A percentile compares a stretch with the other conserved stretches of the same genome.
phyloP scores from a whole-genome alignment of 805 yeast species.

The Starmera pachycereana region DNA sequence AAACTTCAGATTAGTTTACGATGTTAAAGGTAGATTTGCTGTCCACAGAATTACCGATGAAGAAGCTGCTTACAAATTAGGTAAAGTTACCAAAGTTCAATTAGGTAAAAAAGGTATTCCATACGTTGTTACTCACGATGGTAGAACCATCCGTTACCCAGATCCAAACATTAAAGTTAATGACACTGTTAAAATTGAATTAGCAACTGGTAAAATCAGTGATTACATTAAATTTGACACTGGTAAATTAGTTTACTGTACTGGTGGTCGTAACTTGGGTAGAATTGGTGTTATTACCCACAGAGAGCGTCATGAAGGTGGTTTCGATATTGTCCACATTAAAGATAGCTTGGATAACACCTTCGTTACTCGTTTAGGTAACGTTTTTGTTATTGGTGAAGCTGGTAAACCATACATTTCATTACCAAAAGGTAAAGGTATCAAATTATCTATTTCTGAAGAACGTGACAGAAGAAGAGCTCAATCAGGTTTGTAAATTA shows the following conservation, averaged over 20 bases:
- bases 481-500: slow-evolving; percentile 27
- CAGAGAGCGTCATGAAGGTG: slow-evolving; percentile 98
- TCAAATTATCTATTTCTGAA: slow-evolving; percentile 89
- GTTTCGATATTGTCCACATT: slow-evolving; percentile 94
- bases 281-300: slow-evolving; percentile 92
- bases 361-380: slow-evolving; percentile 87
- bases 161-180: slow-evolving; percentile 94
- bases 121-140: slow-evolving; percentile 98
- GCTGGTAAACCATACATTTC: slow-evolving; percentile 90
- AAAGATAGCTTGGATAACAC: slow-evolving; percentile 92
- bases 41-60: slow-evolving; percentile 99
- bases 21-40: slow-evolving; percentile 97
- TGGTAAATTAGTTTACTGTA: slow-evolving; percentile 85
- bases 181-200: slow-evolving; percentile 96
- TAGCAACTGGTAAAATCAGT: slow-evolving; percentile 89
- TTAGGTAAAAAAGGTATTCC: slow-evolving; percentile 98
- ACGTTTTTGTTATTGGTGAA: slow-evolving; percentile 85
- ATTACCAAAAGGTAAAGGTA: slow-evolving; percentile 98
- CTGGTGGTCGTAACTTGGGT: slow-evolving; percentile 99
- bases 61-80: slow-evolving; percentile 97
- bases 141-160: slow-evolving; percentile 99
- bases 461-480: slow-evolving; percentile 99
- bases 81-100: slow-evolving; percentile 96
- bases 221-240: slow-evolving; percentile 87
- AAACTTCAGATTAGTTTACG: slow-evolving; percentile 98